Evolutionary conservation across 352 stramenopile species (phyloP).

Genomic region (Pythium guiyangense): DNA sequence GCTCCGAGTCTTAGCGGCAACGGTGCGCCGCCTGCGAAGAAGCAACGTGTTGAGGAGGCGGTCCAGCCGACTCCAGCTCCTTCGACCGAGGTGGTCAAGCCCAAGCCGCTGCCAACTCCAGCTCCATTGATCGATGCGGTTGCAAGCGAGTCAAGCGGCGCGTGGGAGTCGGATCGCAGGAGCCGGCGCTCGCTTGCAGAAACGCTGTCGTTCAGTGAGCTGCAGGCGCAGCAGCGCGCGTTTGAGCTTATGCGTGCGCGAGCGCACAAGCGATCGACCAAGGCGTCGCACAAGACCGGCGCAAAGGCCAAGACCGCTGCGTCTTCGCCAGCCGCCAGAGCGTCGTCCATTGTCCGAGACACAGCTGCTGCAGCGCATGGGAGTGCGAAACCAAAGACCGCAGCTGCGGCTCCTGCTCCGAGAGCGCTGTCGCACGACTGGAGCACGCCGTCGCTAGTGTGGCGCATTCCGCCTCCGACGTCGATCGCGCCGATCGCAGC

Average conservation of each 20-base stretch:
- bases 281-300: constrained; percentile 10
- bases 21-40: constrained; percentile 4
- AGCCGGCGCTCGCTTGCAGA: constrained; percentile 29
- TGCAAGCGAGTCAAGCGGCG: neutral
- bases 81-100: too few relatives aligned
- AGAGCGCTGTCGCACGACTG: neutral
- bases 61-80: too few relatives aligned
- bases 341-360: too few relatives aligned
- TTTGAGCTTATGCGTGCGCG: constrained; percentile 22
- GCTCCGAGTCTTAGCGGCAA: neutral
- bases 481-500: neutral
- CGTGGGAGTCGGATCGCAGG: neutral
- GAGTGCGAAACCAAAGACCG: neutral
- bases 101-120: too few relatives aligned
- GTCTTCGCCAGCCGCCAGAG: too few relatives aligned
- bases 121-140: neutral
- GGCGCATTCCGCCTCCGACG: neutral
- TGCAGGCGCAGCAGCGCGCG: constrained; percentile 58
- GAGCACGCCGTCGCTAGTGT: neutral
- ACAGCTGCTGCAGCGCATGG: neutral
- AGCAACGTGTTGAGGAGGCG: constrained; percentile 3
- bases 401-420: neutral
- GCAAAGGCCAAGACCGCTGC: neutral
- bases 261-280: constrained; percentile 11
- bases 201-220: constrained; percentile 46